phyloP scores from a whole-genome alignment of 2,329 filamentous ascomycete species.

The Trichoderma oligosporum region DNA sequence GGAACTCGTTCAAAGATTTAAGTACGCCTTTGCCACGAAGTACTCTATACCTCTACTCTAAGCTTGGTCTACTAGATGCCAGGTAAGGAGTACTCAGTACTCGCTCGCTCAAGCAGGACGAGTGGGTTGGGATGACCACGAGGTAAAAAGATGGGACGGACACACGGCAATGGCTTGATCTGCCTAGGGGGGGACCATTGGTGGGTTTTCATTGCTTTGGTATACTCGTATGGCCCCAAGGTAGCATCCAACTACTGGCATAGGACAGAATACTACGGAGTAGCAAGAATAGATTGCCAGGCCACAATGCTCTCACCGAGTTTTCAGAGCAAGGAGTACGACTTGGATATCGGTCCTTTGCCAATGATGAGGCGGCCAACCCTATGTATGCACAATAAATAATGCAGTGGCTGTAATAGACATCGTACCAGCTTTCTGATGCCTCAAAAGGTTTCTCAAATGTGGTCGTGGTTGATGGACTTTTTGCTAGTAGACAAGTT shows the following conservation, averaged over 20 bases:
- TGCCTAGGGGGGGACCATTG: not conserved
- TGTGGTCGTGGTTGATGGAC: too few relatives aligned
- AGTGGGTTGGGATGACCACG: not conserved
- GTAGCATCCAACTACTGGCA: not conserved
- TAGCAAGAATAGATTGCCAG: not conserved
- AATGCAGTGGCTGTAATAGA: too few relatives aligned
- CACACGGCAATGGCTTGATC: not conserved
- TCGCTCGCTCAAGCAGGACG: not conserved
- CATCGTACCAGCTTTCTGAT: too few relatives aligned
- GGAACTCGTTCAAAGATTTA: not conserved
- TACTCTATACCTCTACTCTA: not conserved
- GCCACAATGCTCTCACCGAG: not conserved
- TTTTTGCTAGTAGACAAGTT: too few relatives aligned
- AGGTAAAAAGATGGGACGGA: not conserved
- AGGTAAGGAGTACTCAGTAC: not conserved
- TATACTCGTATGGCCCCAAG: conserved; percentile 6
- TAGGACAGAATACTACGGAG: too few relatives aligned
- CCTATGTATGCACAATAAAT: too few relatives aligned
- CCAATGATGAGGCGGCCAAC: too few relatives aligned
- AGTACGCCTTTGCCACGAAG: not conserved
- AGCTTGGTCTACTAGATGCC: not conserved
- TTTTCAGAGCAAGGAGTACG: too few relatives aligned
- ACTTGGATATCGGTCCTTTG: too few relatives aligned
- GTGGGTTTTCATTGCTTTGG: conserved; percentile 8
- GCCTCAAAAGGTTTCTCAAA: too few relatives aligned